Conservation (phyloP, 225 moss, liverwort and hornwort species). For the Polytrichum formosum region DNA sequence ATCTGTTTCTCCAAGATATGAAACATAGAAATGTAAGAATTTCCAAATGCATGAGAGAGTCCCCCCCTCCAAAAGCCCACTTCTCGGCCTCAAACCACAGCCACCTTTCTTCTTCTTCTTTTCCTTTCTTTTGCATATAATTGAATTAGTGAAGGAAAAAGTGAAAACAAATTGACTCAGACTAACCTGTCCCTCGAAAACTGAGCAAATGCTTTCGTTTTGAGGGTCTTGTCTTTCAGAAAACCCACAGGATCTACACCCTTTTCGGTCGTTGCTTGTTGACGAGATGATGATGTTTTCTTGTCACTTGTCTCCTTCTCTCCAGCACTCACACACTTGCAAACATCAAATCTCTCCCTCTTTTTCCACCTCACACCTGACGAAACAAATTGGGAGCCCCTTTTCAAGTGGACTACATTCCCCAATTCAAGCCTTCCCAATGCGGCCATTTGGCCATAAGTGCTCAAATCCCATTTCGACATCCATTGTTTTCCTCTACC, state of each 20-base stretch:
- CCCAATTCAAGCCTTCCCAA: constrained; percentile 6
- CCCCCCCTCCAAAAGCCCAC: background rate
- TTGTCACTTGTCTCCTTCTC: constrained; percentile 17
- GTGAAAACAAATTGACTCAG: background rate
- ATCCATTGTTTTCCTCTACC: too few species aligned
- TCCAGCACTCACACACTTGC: constrained; percentile 21
- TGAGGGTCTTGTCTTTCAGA: constrained; percentile 43
- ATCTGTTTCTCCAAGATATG: constrained; percentile 26
- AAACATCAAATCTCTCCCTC: constrained; percentile 7
- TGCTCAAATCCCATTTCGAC: too few species aligned
- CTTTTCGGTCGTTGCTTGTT: constrained; percentile 15
- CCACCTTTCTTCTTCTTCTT: too few species aligned
- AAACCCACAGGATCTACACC: constrained; percentile 45
- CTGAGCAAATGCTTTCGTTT: constrained; percentile 53
- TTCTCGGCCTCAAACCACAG: background rate
- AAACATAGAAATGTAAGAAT: background rate
- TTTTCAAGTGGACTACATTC: background rate
- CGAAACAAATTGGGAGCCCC: constrained; percentile 4
- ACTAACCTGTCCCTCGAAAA: constrained; percentile 53
- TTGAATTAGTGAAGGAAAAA: background rate
- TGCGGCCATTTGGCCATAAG: too few species aligned
- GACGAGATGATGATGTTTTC: constrained; percentile 6
- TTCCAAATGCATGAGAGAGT: background rate
- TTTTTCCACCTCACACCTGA: constrained; percentile 5
- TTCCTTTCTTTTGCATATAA: background rate